Conservation (phyloP, 768 basidiomycete genomes). For the Mycena haematopus region DNA sequence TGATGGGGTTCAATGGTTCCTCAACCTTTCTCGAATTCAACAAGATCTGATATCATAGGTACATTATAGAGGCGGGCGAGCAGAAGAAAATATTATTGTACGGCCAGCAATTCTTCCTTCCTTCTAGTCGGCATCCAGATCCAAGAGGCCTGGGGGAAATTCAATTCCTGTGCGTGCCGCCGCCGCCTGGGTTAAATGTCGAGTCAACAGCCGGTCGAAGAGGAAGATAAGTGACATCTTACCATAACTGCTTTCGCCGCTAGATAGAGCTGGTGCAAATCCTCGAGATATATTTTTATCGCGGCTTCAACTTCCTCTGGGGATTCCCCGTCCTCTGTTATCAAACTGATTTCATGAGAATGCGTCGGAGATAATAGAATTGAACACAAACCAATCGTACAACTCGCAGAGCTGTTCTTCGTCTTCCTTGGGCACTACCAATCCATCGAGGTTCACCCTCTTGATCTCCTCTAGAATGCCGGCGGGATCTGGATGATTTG, state of each 20-base stretch:
- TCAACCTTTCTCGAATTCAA: too few species aligned
- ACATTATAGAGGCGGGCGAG: too few species aligned
- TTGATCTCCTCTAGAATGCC: background rate
- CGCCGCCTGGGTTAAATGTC: background rate
- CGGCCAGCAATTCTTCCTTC: too few species aligned
- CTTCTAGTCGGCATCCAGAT: too few species aligned
- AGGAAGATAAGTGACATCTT: background rate
- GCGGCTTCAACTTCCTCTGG: background rate
- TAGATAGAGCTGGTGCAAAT: background rate
- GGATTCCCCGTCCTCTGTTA: background rate
- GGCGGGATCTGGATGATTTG: background rate
- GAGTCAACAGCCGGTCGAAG: background rate
- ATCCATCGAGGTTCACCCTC: background rate
- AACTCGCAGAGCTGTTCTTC: background rate
- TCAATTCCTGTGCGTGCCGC: background rate
- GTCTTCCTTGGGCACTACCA: background rate
- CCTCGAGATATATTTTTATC: background rate
- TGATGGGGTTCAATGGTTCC: too few species aligned
- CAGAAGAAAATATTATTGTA: too few species aligned
- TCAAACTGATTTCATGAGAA: background rate
- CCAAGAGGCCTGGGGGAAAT: background rate
- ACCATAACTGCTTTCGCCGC: background rate
- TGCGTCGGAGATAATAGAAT: background rate
- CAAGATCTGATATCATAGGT: too few species aligned
- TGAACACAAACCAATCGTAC: background rate